These are phyloP conservation scores for Candida sanyaensis DNA, from an alignment of 1,139 yeast species.

Conservation along the genomic window DNA sequence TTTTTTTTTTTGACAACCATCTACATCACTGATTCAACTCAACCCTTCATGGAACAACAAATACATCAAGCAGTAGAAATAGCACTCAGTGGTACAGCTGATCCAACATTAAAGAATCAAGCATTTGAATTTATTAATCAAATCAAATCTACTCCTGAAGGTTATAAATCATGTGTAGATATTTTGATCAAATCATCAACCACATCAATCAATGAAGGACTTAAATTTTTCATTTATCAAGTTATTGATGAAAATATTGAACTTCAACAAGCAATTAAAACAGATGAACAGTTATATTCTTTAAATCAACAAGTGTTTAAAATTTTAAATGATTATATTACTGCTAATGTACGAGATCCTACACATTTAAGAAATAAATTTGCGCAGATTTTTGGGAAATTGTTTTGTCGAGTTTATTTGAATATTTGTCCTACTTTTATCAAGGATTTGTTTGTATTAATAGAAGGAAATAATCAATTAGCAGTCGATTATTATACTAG, in stretches of 20 bases:
- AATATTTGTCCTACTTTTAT: slow-evolving; percentile 67
- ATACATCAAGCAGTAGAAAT: slow-evolving; percentile 92
- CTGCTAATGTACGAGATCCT: slow-evolving; percentile 48
- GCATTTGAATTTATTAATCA: slow-evolving; percentile 81
- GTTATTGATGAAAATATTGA: slow-evolving; percentile 70
- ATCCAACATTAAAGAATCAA: slow-evolving; percentile 69
- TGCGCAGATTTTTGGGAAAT: slow-evolving; percentile 68
- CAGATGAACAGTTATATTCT: slow-evolving; percentile 43
- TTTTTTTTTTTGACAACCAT: slow-evolving; percentile 3
- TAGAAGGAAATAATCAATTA: slow-evolving; percentile 22
- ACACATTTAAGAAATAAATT: slow-evolving; percentile 75
- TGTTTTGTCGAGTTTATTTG: slow-evolving; percentile 70
- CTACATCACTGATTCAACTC: neutral
- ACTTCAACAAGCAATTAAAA: slow-evolving; percentile 27
- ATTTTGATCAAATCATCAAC: slow-evolving; percentile 44
- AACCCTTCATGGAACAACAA: slow-evolving; percentile 66
- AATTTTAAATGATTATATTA: slow-evolving; percentile 33
- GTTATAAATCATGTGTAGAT: slow-evolving; percentile 75
- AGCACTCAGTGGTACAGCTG: slow-evolving; percentile 81
- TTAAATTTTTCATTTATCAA: slow-evolving; percentile 79
- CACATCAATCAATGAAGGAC: slow-evolving; percentile 44
- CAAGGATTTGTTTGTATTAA: slow-evolving; percentile 50
- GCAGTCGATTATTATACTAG: slow-evolving; percentile 80
- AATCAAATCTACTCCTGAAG: slow-evolving; percentile 73
- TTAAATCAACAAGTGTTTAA: slow-evolving; percentile 45